Base-by-base conservation (phyloP, 495 filamentous ascomycete genomes). In the Aspergillus campestris region DNA sequence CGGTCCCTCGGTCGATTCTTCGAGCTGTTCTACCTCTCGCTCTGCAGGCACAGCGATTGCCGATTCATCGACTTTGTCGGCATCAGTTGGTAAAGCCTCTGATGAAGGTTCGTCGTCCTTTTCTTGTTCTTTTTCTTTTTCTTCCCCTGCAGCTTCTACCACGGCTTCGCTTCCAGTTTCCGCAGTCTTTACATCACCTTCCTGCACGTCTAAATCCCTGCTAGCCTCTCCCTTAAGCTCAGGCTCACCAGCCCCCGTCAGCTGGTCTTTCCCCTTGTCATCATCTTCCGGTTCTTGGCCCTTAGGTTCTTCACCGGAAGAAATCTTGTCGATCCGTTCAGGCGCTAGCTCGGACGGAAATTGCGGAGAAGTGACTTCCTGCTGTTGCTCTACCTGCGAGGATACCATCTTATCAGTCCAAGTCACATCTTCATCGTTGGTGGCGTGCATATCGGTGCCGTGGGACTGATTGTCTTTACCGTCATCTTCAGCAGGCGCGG, bases 381-480 rank as follows among this genome's bases (percentile, higher is more conserved):
- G 57, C 47, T 61, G 55, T 57, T 62, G 61, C 54, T 70, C 67
- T 67, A 71, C 67, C 69, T 73, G 67, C 65, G 67, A 66, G 66
- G 64, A 70, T 58, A 71, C 58, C 54, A 64, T 63, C 46, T 70
- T 53, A 72, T 72, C 69, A 72, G 69, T 71, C 69, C 66, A 70
- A 68, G 53, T 58, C 54, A 66, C 47, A 56, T 64, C 58, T 58
- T 67, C 60, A 60, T 62, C 59, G 59, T 55, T 59, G 43, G 42
- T 50, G 57, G 56, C 58, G 59, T 61, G 54, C 44, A 48, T 55
- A 52, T 61, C 57, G 52, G 50, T 66, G 64, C 62, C 66, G 66
- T 64, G 67, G 64, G 66, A 70, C 66, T 70, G 69, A 65, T 65
- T 52, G 47, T 71, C 66, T 69, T 73, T 71, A 71, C 66, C 65